Base-by-base conservation (phyloP, 208 protist genomes). In the Zelonia costaricensis region DNA sequence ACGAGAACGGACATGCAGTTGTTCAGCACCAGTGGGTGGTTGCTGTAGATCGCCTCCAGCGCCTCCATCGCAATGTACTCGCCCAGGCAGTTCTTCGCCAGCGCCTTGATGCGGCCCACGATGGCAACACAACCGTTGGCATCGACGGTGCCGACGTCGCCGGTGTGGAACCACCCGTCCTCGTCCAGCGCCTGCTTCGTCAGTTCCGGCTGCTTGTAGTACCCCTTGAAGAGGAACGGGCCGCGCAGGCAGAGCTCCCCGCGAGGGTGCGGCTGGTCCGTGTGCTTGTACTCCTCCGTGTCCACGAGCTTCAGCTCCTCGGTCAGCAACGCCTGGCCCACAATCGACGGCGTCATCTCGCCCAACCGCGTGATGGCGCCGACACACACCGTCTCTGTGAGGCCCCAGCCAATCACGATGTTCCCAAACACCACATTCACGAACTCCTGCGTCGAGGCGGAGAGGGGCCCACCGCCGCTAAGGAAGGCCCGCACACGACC, bases 51-150 rank as follows among this genome's bases (percentile, higher is more conserved):
- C 12, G 90, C 59, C 54, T 95, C 86, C 0, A 98, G 72, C 13
- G n/a, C 61, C 47, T 97, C 91, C 31, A 95, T 53, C 10, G 91
- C 86, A 43, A 98, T 86, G 78, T 97, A 97, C 79, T 98, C 92
- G 25, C 95, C 95, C 13, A 91, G 75, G n/a, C 64, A 71, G 57
- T 94, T 91, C 79, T 97, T 97, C 60, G 88, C 91, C 38, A 98
- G 75, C n/a, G 90, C 88, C 82, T 98, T 97, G 35, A 88, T 74
- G 62, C 94, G 84, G 13, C 91, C 94, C 2, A 98, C 65, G 10
- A 98, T 84, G 38, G 70, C 45, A 9, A 97, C 18, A 4, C 59
- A 74, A 9, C 84, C 85, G n/a, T 86, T 71, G 16, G 23, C 16
- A 9, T 43, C 22, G 48, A 92, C 44, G 42, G 46, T 62, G 42